Evolutionary conservation across 83 land plant species (phyloP).

Genomic region (Picea mariana): DNA sequence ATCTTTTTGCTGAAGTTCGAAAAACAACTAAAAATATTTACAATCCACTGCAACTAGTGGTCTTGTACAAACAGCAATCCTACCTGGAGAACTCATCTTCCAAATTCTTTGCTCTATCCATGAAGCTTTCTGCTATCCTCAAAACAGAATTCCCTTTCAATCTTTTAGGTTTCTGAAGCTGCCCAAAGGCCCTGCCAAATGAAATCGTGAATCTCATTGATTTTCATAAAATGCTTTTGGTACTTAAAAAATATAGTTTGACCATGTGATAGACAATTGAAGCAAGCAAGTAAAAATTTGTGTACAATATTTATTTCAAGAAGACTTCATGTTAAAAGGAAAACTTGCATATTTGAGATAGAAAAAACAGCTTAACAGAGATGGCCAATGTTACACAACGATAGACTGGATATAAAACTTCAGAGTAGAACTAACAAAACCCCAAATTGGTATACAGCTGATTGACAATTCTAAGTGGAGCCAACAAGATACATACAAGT

Average conservation of each 20-base stretch:
- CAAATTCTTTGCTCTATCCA: conserved; percentile 32
- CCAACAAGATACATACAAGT: conserved; percentile 29
- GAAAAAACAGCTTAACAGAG: too few species aligned
- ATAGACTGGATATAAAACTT: neutral
- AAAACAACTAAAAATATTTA: neutral
- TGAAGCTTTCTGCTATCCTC: conserved; percentile 37
- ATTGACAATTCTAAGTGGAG: neutral
- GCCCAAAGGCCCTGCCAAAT: conserved; percentile 26
- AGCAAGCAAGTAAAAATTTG: neutral
- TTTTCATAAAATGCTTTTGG: neutral
- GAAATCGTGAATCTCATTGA: neutral
- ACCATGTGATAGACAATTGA: neutral
- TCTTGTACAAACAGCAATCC: neutral
- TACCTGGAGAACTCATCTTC: conserved; percentile 56
- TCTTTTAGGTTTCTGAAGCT: conserved; percentile 13
- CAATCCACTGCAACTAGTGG: neutral
- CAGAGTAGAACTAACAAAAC: neutral
- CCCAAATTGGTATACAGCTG: neutral
- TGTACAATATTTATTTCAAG: neutral
- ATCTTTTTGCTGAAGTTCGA: too few species aligned
- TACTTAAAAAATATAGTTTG: neutral
- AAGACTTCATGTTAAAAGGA: neutral
- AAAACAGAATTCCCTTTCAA: conserved; percentile 21
- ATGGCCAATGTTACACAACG: neutral
- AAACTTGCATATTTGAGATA: neutral